Evolutionary conservation across 2,329 filamentous ascomycete species (phyloP).

Genomic region (Hymenoscyphus infarciens): DNA sequence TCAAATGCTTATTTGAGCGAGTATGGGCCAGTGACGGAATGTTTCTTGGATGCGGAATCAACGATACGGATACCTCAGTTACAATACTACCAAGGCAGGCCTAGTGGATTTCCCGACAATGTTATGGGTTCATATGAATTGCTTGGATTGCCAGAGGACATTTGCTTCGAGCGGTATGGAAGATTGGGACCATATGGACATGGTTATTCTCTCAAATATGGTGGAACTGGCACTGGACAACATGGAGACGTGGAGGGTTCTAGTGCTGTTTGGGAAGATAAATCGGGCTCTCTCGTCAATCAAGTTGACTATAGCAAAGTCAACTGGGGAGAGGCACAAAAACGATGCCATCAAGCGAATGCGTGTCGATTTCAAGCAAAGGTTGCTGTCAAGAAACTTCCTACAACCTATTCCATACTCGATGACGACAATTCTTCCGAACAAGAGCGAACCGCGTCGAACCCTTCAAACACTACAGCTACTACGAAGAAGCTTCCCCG

Average conservation of each 20-base stretch:
- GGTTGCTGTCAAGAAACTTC: slow-evolving; percentile 8
- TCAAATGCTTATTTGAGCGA: slow-evolving; percentile 47
- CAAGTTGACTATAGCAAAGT: slow-evolving; percentile 75
- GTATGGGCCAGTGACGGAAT: slow-evolving; percentile 58
- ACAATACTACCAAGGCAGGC: slow-evolving; percentile 72
- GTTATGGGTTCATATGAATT: slow-evolving; percentile 84
- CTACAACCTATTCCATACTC: slow-evolving; percentile 24
- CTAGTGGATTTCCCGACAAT: slow-evolving; percentile 78
- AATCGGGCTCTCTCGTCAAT: slow-evolving; percentile 38
- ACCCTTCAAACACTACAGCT: slow-evolving; percentile 5
- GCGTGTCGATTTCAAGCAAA: slow-evolving; percentile 55
- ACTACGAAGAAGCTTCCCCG: slow-evolving; percentile 43
- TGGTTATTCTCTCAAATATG: slow-evolving; percentile 74
- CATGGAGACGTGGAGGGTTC: slow-evolving; percentile 78
- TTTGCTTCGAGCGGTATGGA: slow-evolving; percentile 92
- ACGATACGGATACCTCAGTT: slow-evolving; percentile 66
- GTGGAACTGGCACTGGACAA: slow-evolving; percentile 81
- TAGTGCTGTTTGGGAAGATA: slow-evolving; percentile 71
- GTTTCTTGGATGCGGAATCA: slow-evolving; percentile 69
- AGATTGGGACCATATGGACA: slow-evolving; percentile 85
- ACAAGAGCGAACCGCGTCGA: slow-evolving; percentile 2
- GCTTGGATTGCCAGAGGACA: slow-evolving; percentile 72
- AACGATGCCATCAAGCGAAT: slow-evolving; percentile 70
- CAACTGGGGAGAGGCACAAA: slow-evolving; percentile 76
- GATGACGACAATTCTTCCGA: slow-evolving; percentile 6